Evolutionary conservation across 305 asterid genomes (phyloP).

Genomic region (Solanum hybrid): DNA sequence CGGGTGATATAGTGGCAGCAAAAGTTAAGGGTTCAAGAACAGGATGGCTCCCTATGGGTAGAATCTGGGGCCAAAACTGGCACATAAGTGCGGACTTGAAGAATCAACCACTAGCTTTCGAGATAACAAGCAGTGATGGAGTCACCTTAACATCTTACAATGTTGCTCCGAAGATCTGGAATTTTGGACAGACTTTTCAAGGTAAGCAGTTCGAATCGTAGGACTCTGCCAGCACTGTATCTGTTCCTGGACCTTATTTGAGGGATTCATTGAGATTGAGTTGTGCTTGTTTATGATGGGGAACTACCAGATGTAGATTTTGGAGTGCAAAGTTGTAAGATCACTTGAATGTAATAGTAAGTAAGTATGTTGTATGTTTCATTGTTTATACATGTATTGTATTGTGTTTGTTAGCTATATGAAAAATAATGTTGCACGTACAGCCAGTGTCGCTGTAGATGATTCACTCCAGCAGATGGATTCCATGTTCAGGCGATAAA

Average conservation of each 20-base stretch:
- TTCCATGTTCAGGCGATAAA: not conserved
- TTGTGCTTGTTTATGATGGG: not conserved
- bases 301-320: not conserved
- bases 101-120: slow-evolving; percentile 53
- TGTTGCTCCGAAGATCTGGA: slow-evolving; percentile 54
- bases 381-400: not conserved
- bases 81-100: slow-evolving; percentile 43
- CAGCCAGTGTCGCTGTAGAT: not conserved
- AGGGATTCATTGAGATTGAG: not conserved
- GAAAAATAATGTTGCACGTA: not conserved
- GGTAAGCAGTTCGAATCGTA: slow-evolving; percentile 44
- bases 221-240: not conserved
- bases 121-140: slow-evolving; percentile 44
- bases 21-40: slow-evolving; percentile 58
- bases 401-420: not conserved
- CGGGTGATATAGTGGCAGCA: slow-evolving; percentile 51
- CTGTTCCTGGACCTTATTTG: not conserved
- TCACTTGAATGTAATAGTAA: not conserved
- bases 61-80: slow-evolving; percentile 73
- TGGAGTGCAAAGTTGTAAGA: not conserved
- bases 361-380: not conserved
- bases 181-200: slow-evolving; percentile 28
- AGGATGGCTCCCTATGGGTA: slow-evolving; percentile 70
- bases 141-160: slow-evolving; percentile 33
- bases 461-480: not conserved